Evolutionary conservation across 1,284 basidiomycete species (phyloP), one percentile per base, ranked within the genome.

Genomic region (Heterobasidion parviporum): DNA sequence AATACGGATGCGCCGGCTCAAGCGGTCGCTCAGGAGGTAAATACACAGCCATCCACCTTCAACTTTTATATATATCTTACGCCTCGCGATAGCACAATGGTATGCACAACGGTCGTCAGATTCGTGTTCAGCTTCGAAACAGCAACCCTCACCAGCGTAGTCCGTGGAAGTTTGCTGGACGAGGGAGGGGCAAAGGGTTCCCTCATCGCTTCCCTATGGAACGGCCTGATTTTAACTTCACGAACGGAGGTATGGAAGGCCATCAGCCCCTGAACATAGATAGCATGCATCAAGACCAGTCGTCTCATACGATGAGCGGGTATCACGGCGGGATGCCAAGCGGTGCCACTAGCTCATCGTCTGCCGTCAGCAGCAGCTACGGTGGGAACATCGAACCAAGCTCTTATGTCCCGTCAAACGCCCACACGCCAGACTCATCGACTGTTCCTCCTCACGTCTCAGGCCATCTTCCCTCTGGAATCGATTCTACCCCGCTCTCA

Each of bases 21-120:
- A 53, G 87, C 87, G 3, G 76, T 89, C 15, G 67, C 68, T 36
- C 78, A 78, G 66, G 82, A 89, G 75, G 87, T 87, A 55, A 50
- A 67, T 38, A 18, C 8, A 32, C 15, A 26, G 16, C 57, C 10
- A 26, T 26, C 26, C 26, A 6, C 26, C 26, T 26, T 26, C 26
- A 5, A 26, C 1, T 26, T 18, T 43, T 54, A 47, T 18, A 43
- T 26, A n/a, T 8, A 35, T 48, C 43, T 35, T 10, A 7, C 35
- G 35, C 43, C 35, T 18, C 52, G 52, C n/a, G 49, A 38, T 51
- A 89, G 87, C 82, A 90, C 61, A 85, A 88, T 64, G 80, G 78
- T 45, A 67, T 82, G 12, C 74, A 86, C 56, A 77, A 82, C 55
- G 85, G 85, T 18, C 81, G 85, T 47, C 74, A 81, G 6, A 83